These are phyloP conservation scores for Cystobasidium tubakii DNA, from an alignment of 768 basidiomycete genomes.

Conservation along the genomic window DNA sequence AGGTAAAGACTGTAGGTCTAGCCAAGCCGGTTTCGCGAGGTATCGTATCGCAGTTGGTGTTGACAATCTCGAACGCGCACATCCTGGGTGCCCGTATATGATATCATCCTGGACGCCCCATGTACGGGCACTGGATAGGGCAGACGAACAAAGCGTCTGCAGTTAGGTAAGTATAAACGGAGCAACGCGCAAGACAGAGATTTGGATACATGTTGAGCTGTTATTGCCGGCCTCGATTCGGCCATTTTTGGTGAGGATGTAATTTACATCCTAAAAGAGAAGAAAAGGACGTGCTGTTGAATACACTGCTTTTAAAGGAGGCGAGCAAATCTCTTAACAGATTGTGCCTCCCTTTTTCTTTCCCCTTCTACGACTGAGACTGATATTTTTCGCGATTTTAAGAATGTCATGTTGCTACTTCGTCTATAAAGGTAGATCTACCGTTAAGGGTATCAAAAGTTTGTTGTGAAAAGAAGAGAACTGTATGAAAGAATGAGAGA, in stretches of 20 bases:
- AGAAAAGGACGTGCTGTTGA: conserved; percentile 12
- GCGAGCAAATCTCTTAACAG: background rate
- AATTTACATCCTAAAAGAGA: background rate
- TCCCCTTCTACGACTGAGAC: background rate
- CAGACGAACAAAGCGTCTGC: too few relatives aligned
- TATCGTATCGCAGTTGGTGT: too few relatives aligned
- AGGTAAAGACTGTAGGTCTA: too few relatives aligned
- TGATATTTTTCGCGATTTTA: background rate
- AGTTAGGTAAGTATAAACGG: background rate
- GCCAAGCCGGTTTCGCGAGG: too few relatives aligned
- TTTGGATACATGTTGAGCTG: conserved; percentile 19
- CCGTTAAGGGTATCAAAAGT: conserved; percentile 31
- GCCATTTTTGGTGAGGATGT: background rate
- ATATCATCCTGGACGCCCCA: too few relatives aligned
- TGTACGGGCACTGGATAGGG: too few relatives aligned
- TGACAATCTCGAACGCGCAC: too few relatives aligned
- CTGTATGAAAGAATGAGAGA: background rate
- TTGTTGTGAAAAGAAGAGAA: background rate
- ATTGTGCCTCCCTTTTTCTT: background rate
- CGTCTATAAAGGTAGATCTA: conserved; percentile 5
- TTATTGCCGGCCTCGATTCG: background rate
- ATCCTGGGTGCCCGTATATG: too few relatives aligned
- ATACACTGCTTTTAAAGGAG: background rate
- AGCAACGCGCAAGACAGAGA: background rate
- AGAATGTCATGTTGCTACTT: background rate